Evolutionary conservation across 2,329 filamentous ascomycete species (phyloP).

Genomic region (Exophiala mesophila): DNA sequence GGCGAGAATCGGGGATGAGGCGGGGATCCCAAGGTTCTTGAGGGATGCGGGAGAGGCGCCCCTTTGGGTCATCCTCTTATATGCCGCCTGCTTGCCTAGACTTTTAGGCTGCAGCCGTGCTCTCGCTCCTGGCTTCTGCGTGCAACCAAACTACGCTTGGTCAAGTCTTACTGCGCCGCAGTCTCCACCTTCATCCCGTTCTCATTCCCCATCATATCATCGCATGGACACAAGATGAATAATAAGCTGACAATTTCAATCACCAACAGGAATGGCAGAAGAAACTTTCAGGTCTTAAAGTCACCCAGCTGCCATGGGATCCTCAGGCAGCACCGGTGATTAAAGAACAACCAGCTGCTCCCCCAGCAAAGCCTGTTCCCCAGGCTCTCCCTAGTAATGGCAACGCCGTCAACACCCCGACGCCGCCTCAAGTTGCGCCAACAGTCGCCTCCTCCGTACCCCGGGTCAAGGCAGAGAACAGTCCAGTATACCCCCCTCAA

Average conservation of each 20-base stretch:
- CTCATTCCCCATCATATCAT: neutral
- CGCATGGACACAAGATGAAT: neutral
- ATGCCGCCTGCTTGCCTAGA: conserved; percentile 23
- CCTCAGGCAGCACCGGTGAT: conserved; percentile 63
- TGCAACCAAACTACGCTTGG: neutral
- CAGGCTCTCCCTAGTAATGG: conserved; percentile 25
- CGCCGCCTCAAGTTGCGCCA: conserved; percentile 33
- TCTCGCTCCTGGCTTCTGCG: no score
- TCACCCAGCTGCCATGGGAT: conserved; percentile 94
- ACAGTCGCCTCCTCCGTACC: conserved; percentile 11
- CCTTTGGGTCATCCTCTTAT: conserved; percentile 28
- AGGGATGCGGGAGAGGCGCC: conserved; percentile 14
- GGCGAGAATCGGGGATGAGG: conserved; percentile 5
- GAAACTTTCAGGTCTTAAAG: conserved; percentile 76
- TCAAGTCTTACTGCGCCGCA: neutral
- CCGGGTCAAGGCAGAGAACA: conserved; percentile 20
- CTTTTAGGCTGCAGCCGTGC: no score
- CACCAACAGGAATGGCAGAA: conserved; percentile 79
- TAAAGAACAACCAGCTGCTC: conserved; percentile 34
- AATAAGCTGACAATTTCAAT: neutral
- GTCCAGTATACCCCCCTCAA: conserved; percentile 17
- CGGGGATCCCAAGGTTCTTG: conserved; percentile 26
- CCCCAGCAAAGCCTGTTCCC: conserved; percentile 32
- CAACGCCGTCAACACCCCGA: conserved; percentile 32
- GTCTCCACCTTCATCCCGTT: neutral